These are phyloP conservation scores for Suhomyces guaymorum DNA, from an alignment of 1,139 yeast genomes.

Conservation along the genomic window DNA sequence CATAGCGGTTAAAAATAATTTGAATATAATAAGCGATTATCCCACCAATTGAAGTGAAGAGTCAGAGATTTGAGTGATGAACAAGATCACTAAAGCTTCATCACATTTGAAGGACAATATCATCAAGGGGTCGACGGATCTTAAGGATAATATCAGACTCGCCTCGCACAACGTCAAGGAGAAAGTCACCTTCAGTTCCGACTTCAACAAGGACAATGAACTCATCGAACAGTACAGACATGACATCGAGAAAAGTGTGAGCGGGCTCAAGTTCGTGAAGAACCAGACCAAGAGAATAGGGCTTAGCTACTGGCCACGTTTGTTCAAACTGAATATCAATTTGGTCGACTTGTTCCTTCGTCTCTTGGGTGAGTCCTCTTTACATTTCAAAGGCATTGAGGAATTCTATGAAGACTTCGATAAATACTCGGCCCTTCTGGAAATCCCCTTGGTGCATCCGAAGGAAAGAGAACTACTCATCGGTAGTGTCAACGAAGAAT, in stretches of 20 bases:
- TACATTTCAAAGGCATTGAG: conserved; percentile 47
- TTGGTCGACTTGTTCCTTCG: conserved; percentile 34
- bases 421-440: conserved; percentile 31
- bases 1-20: too few relatives aligned
- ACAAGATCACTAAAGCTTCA: too few relatives aligned
- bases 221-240: conserved; percentile 43
- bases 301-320: conserved; percentile 34
- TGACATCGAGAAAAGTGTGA: conserved; percentile 42
- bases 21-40: background rate
- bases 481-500: conserved; percentile 33
- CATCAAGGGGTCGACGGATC: conserved; percentile 9
- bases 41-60: conserved; percentile 1
- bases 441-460: conserved; percentile 40
- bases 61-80: too few relatives aligned
- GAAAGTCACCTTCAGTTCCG: conserved; percentile 14
- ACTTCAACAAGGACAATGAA: conserved; percentile 43
- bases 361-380: conserved; percentile 41
- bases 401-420: conserved; percentile 41
- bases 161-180: conserved; percentile 12
- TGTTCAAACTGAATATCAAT: conserved; percentile 36
- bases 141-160: conserved; percentile 18
- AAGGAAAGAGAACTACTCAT: conserved; percentile 34
- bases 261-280: conserved; percentile 45
- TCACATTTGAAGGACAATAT: too few relatives aligned
- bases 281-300: conserved; percentile 39